A percentile compares a stretch with the other conserved stretches of the same genome.
phyloP scores from a whole-genome alignment of 164 flowering plant species.

The Liriodendron chinense region DNA sequence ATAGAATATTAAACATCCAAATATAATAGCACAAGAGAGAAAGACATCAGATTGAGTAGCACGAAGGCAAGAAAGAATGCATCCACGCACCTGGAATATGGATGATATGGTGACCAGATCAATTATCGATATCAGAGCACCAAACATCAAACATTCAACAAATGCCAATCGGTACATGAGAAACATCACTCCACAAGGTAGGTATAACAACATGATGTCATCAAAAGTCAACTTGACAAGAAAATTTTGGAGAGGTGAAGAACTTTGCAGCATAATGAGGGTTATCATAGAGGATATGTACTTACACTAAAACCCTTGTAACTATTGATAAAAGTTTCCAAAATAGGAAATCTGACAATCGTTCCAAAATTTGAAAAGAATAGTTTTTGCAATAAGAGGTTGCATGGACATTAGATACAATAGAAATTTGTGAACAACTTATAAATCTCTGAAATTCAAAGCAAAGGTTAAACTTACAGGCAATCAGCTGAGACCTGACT shows the following conservation, averaged over 20 bases:
- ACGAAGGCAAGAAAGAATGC: neutral
- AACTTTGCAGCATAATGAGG: neutral
- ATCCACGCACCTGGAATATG: slow-evolving; percentile 74
- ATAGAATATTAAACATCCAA: no score
- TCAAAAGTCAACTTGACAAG: neutral
- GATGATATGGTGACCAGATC: slow-evolving; percentile 98
- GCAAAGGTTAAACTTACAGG: slow-evolving; percentile 65
- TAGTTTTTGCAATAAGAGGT: slow-evolving; percentile 46
- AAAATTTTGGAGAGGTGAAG: neutral
- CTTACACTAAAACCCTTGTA: slow-evolving; percentile 88
- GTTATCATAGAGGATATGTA: slow-evolving; percentile 1
- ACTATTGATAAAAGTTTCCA: slow-evolving; percentile 90
- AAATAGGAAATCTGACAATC: slow-evolving; percentile 89
- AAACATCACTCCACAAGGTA: slow-evolving; percentile 74
- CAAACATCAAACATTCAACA: slow-evolving; percentile 96
- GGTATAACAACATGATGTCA: slow-evolving; percentile 35
- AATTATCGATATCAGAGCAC: slow-evolving; percentile 96
- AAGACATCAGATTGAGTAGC: no score
- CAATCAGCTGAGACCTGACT: slow-evolving; percentile 91
- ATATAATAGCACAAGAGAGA: no score
- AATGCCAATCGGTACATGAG: slow-evolving; percentile 93
- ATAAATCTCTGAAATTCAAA: neutral
- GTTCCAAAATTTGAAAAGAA: slow-evolving; percentile 98
- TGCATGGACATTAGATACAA: neutral
- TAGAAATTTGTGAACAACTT: neutral